Conservation (phyloP, 805 yeast species). For the Cyberlindnera petersonii region DNA sequence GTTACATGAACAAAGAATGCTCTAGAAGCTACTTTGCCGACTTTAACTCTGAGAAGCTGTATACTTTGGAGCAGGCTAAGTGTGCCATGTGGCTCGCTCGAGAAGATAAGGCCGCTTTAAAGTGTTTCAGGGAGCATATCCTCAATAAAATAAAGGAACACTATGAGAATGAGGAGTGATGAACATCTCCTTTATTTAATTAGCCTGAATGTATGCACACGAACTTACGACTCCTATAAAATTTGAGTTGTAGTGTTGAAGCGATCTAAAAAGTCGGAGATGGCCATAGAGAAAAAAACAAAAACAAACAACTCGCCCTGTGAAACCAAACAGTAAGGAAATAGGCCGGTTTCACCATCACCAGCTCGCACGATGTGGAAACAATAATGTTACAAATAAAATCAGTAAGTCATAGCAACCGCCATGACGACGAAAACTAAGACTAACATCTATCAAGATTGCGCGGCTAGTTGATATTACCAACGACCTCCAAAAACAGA, state of each 20-base stretch:
- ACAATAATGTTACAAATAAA: not conserved
- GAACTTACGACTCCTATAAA: not conserved
- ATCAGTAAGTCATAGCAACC: not conserved
- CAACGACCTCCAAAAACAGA: conserved; percentile 24
- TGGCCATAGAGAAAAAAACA: not conserved
- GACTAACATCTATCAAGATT: conserved; percentile 4
- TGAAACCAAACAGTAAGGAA: no score
- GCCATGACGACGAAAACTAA: not conserved
- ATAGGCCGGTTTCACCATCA: no score
- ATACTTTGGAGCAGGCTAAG: conserved; percentile 31
- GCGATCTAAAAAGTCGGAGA: no score
- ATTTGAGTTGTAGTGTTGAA: no score
- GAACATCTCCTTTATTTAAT: no score
- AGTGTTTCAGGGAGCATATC: conserved; percentile 16
- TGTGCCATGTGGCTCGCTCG: conserved; percentile 45
- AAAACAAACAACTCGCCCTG: not conserved
- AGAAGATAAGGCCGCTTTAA: conserved; percentile 34
- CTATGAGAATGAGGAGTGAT: not conserved
- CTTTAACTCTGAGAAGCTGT: conserved; percentile 33
- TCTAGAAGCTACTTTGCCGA: conserved; percentile 49
- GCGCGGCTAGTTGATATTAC: conserved; percentile 19
- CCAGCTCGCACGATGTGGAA: no score
- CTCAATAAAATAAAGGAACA: not conserved
- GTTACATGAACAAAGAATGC: conserved; percentile 43
- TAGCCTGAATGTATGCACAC: no score